A percentile compares a stretch with the other conserved stretches of the same genome.
Conservation (phyloP, 257 asterid genomes). For the Solanum sejunctum region DNA sequence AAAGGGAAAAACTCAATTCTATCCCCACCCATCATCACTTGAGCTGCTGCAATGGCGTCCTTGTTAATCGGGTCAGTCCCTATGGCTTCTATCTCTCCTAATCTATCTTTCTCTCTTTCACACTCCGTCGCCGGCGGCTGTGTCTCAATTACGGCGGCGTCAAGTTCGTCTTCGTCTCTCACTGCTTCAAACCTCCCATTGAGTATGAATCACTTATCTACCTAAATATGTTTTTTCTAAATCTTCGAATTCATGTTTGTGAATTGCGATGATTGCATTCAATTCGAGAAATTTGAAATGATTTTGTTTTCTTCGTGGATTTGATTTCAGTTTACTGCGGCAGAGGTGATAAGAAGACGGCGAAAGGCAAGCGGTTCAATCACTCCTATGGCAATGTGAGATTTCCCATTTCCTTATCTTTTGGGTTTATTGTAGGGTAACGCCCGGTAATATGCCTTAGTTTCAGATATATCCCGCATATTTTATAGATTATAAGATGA, state of each 20-base stretch:
- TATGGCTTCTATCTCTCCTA: constrained; percentile 27
- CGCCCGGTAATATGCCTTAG: background rate
- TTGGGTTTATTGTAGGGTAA: background rate
- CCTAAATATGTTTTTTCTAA: background rate
- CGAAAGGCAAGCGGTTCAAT: constrained; percentile 88
- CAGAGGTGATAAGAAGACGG: constrained; percentile 94
- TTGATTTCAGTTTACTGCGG: constrained; percentile 66
- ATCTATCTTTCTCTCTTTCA: constrained; percentile 46
- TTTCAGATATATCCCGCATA: background rate
- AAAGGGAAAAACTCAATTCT: background rate
- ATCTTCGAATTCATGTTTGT: background rate
- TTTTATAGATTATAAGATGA: too few species aligned
- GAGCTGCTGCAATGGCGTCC: constrained; percentile 43
- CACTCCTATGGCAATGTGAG: constrained; percentile 94
- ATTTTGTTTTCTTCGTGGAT: background rate
- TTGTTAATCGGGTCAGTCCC: constrained; percentile 51
- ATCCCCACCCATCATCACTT: background rate
- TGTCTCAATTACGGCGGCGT: constrained; percentile 17
- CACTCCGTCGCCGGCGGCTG: constrained; percentile 13
- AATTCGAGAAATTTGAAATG: background rate
- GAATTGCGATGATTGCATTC: background rate
- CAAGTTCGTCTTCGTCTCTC: constrained; percentile 9
- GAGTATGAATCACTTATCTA: constrained; percentile 29
- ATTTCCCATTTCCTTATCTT: background rate
- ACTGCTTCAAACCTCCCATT: constrained; percentile 32